Evolutionary conservation across 805 yeast species (phyloP), one percentile per base, ranked within the genome.

Genomic region (Yamadazyma akitaensis): DNA sequence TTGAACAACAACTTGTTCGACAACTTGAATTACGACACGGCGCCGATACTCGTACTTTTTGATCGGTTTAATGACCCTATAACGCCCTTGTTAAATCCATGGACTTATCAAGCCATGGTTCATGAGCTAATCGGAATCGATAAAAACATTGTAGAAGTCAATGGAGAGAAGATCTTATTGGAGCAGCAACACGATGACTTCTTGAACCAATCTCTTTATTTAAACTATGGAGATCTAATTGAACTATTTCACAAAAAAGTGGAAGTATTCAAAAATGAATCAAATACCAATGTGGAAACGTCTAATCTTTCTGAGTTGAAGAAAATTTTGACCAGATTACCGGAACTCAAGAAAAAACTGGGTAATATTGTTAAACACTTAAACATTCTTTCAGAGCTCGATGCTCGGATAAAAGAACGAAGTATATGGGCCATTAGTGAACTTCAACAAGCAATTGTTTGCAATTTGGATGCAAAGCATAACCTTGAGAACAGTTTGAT

Each of bases 41-140:
- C 90, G 1, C 95, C 97, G 1, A 58, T 85, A 7, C 65, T 95
- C 40, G 64, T 94, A 11, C 72, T 94, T 2, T 59, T 94, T 40
- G 98, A 94, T 64, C 75, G 99, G 44, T 79, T 82, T 48, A 85
- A 81, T 58, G 99, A 94, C 65, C 97, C 99, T 2, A 73, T 92
- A 12, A 92, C 99, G 0, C 97, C 99, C 1, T 73, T 94, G 26
- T 68, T 94, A 41, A 80, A 85, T 34, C 99, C 98, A 2, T 94
- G 99, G 99, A 91, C 99, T 1, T 94, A 89, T 65, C 98, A 92
- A 61, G 87, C 97, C 2, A 92, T 94, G 98, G 88, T 94, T 14
- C 96, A 92, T 62, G 98, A 95, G 62, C 76, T 90, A 18, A 70
- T 94, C 26, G 96, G 92, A 2, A 87, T 94, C 48, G 69, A 74